Percentiles rank a stretch among this genome's conserved stretches.
Evolutionary conservation across 192 early-diverging fungal species (phyloP).

Genomic region (Chytriomyces confervae): DNA sequence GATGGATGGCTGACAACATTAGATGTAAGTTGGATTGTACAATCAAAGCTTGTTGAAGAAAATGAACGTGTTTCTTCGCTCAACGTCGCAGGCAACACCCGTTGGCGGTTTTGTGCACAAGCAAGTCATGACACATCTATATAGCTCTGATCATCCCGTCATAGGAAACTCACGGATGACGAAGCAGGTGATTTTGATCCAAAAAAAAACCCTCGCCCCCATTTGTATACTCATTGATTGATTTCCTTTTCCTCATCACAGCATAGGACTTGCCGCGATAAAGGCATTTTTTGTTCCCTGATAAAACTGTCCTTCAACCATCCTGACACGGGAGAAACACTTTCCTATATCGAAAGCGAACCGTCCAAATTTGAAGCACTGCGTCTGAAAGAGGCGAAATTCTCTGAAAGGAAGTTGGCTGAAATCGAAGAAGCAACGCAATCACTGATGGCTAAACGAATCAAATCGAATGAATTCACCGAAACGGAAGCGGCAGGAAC

Average conservation of each 20-base stretch:
- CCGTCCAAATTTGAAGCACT: constrained; percentile 31
- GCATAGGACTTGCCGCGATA: constrained; percentile 23
- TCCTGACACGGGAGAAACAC: neutral
- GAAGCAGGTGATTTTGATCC: neutral
- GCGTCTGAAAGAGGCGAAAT: constrained; percentile 19
- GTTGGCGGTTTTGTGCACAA: neutral
- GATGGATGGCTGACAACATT: constrained; percentile 20
- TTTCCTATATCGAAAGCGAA: neutral
- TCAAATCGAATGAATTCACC: neutral
- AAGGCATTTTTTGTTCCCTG: constrained; percentile 9
- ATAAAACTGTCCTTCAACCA: neutral
- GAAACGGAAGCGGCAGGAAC: neutral
- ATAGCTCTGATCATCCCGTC: neutral
- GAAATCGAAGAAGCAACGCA: constrained; percentile 20
- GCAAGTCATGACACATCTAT: constrained; percentile 18
- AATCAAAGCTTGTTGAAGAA: neutral
- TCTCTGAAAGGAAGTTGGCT: constrained; percentile 12
- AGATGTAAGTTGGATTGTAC: neutral
- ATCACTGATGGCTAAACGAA: neutral
- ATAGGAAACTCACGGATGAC: constrained; percentile 22
- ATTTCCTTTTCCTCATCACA: neutral
- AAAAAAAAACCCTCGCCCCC: no score
- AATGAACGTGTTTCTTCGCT: neutral
- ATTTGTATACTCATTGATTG: no score
- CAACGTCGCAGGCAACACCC: constrained; percentile 13